Evolutionary conservation across 2,329 filamentous ascomycete species (phyloP).

Genomic region (Cordyceps cicadae): DNA sequence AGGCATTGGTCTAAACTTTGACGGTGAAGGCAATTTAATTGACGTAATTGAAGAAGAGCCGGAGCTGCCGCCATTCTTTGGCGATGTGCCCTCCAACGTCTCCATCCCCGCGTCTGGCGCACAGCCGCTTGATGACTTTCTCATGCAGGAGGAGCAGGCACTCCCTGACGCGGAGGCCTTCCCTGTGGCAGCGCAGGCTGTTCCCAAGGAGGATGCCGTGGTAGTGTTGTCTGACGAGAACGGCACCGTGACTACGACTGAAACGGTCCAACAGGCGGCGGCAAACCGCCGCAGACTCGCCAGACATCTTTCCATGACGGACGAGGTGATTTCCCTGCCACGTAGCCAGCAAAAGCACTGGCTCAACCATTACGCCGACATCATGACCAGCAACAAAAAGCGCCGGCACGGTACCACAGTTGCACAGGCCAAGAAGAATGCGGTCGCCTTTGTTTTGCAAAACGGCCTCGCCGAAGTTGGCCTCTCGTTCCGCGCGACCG

Average conservation of each 20-base stretch:
- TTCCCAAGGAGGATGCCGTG: no score
- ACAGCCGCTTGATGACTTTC: conserved; percentile 13
- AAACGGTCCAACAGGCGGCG: conserved; percentile 14
- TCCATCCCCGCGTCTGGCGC: conserved; percentile 7
- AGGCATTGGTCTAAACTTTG: conserved; percentile 41
- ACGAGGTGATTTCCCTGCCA: conserved; percentile 27
- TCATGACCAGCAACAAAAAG: conserved; percentile 41
- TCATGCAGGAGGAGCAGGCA: conserved; percentile 14
- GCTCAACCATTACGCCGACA: conserved; percentile 37
- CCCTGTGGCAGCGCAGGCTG: not conserved
- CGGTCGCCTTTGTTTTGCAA: conserved; percentile 22
- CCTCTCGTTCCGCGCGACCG: conserved; percentile 15
- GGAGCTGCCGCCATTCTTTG: conserved; percentile 34
- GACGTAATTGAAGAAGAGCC: conserved; percentile 32
- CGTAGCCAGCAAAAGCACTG: conserved; percentile 31
- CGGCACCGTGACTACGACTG: conserved; percentile 15
- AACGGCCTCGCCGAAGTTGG: conserved; percentile 29
- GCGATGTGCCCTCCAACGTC: conserved; percentile 4
- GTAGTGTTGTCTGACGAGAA: conserved; percentile 12
- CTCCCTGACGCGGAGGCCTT: conserved; percentile 11
- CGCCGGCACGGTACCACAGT: conserved; percentile 17
- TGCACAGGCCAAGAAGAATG: conserved; percentile 33
- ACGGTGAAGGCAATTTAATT: conserved; percentile 42
- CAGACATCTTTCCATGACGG: conserved; percentile 19
- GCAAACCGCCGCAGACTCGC: not conserved